Percentiles rank a stretch among this genome's conserved stretches.
phyloP scores from a whole-genome alignment of 2,329 filamentous ascomycete genomes.

The Sphaceloma murrayae region DNA sequence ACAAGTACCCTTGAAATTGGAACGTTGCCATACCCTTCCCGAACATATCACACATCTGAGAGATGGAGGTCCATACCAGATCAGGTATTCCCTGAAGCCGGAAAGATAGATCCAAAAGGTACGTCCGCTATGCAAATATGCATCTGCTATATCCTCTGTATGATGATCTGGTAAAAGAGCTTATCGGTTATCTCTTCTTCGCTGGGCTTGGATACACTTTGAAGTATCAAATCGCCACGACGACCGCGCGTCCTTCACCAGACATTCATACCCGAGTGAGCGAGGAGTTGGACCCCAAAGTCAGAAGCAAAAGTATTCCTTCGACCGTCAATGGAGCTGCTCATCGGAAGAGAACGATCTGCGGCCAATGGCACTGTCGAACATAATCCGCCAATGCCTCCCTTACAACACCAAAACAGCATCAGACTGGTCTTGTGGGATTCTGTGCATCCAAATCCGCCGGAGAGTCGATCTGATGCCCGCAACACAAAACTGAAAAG shows the following conservation, averaged over 20 bases:
- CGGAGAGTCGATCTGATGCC: constrained; percentile 32
- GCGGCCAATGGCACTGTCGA: constrained; percentile 27
- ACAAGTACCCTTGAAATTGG: too few relatives aligned
- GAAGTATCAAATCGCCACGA: not conserved
- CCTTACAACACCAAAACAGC: not conserved
- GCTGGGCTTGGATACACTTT: constrained; percentile 10
- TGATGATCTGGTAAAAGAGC: constrained; percentile 61
- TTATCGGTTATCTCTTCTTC: constrained; percentile 34
- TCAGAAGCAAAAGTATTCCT: constrained; percentile 17
- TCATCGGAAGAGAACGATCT: constrained; percentile 17
- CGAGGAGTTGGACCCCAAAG: not conserved
- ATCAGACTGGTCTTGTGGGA: not conserved
- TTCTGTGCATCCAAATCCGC: constrained; percentile 24
- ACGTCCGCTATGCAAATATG: too few relatives aligned
- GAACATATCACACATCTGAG: too few relatives aligned
- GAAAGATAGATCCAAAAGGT: not conserved
- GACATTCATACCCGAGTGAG: constrained; percentile 6
- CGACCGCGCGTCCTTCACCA: constrained; percentile 1
- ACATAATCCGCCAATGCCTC: constrained; percentile 14
- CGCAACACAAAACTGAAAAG: constrained; percentile 61
- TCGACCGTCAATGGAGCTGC: constrained; percentile 25
- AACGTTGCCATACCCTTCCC: too few relatives aligned
- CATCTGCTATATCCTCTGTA: constrained; percentile 19
- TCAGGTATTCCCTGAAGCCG: too few relatives aligned
- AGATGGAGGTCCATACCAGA: too few relatives aligned